phyloP scores from a whole-genome alignment of 306 rosid genomes.

The Clitoria ternatea region DNA sequence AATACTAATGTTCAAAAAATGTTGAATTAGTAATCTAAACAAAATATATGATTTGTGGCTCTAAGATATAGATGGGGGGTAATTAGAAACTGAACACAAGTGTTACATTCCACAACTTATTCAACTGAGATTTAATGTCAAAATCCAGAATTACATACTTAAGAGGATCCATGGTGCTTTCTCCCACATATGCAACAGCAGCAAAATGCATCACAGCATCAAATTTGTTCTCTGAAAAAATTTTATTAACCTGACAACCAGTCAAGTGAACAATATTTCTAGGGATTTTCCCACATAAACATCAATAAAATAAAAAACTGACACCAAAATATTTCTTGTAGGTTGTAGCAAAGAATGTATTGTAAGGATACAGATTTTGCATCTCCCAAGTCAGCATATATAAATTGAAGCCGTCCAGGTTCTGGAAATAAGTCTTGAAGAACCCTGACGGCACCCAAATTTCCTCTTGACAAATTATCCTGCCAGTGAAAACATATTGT shows the following conservation, averaged over 20 bases:
- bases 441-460: constrained; percentile 79
- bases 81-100: constrained; percentile 7
- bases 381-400: constrained; percentile 90
- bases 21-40: too few species aligned
- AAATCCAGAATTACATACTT: constrained; percentile 55
- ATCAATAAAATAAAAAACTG: background rate
- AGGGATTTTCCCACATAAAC: background rate
- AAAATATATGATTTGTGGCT: background rate
- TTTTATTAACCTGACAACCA: constrained; percentile 71
- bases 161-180: constrained; percentile 88
- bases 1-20: background rate
- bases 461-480: constrained; percentile 96
- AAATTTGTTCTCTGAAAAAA: constrained; percentile 81
- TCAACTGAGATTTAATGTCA: constrained; percentile 15
- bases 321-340: constrained; percentile 15
- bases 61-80: background rate
- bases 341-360: constrained; percentile 1
- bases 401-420: constrained; percentile 90
- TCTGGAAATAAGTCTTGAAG: constrained; percentile 79
- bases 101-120: background rate
- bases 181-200: constrained; percentile 98
- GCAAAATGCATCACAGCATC: constrained; percentile 99
- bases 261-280: constrained; percentile 40
- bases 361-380: constrained; percentile 60
- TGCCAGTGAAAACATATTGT: constrained; percentile 32